Evolutionary conservation across 1,139 yeast genomes (phyloP).

Genomic region (Taphrina deformans): DNA sequence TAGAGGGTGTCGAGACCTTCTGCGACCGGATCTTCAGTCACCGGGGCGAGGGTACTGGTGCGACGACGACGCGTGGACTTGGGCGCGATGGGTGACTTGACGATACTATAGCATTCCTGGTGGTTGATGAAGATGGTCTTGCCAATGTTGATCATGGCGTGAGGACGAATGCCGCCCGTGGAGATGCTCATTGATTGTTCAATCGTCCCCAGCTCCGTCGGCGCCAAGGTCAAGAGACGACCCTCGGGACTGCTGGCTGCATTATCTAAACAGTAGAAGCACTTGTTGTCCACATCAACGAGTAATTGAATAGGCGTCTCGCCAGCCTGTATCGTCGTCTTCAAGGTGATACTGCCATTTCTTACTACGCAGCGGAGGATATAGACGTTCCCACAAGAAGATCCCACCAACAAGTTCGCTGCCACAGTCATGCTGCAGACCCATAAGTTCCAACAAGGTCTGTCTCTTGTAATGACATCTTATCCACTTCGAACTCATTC

Average conservation of each 20-base stretch:
- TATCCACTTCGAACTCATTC: too few relatives aligned
- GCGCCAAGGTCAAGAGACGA: constrained; percentile 19
- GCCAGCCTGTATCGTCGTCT: constrained; percentile 11
- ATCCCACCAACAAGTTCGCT: constrained; percentile 10
- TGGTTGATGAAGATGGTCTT: constrained; percentile 3
- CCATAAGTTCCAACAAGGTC: too few relatives aligned
- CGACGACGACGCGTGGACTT: constrained; percentile 24
- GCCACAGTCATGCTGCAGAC: neutral
- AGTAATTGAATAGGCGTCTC: constrained; percentile 2
- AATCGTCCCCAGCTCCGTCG: constrained; percentile 26
- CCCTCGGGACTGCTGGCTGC: neutral
- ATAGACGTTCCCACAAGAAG: constrained; percentile 9
- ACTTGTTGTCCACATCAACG: constrained; percentile 18
- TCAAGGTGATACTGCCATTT: neutral
- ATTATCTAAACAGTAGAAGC: constrained; percentile 22
- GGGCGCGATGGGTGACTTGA: constrained; percentile 8
- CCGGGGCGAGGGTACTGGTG: constrained; percentile 11
- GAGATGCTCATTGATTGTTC: constrained; percentile 2
- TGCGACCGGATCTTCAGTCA: constrained; percentile 19
- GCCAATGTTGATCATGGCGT: neutral
- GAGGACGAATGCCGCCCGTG: constrained; percentile 4
- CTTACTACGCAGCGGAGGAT: constrained; percentile 9
- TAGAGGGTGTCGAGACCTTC: constrained; percentile 18
- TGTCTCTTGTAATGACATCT: neutral
- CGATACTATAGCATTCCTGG: neutral